Evolutionary conservation across 2,329 filamentous ascomycete genomes (phyloP).

Genomic region (Pleomassaria siparia): DNA sequence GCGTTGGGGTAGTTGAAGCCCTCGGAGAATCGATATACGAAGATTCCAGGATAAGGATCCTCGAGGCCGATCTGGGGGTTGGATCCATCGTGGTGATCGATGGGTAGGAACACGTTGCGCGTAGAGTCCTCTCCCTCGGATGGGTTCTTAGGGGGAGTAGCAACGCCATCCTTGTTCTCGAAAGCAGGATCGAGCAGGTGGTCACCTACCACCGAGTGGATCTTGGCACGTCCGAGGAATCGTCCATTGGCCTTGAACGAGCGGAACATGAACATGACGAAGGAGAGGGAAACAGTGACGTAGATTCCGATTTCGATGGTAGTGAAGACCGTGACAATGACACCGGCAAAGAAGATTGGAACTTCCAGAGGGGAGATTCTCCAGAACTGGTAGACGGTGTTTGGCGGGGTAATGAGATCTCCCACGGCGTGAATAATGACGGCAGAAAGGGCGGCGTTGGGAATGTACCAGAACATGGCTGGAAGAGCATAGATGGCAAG

Average conservation of each 20-base stretch:
- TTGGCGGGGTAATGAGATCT: slow-evolving; percentile 88
- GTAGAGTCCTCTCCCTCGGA: slow-evolving; percentile 47
- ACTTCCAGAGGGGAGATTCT: slow-evolving; percentile 87
- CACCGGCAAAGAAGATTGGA: slow-evolving; percentile 89
- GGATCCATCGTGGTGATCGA: slow-evolving; percentile 83
- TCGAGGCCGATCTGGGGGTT: slow-evolving; percentile 80
- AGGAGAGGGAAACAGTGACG: slow-evolving; percentile 75
- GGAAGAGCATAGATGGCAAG: slow-evolving; percentile 88
- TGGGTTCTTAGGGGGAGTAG: slow-evolving; percentile 18
- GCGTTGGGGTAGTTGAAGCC: slow-evolving; percentile 97
- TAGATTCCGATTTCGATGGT: slow-evolving; percentile 94
- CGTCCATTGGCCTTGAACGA: slow-evolving; percentile 79
- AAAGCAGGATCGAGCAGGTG: slow-evolving; percentile 58
- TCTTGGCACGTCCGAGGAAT: slow-evolving; percentile 81
- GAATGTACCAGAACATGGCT: slow-evolving; percentile 92
- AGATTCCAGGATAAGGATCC: slow-evolving; percentile 85
- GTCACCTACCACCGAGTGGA: slow-evolving; percentile 84
- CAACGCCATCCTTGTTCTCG: slow-evolving; percentile 21
- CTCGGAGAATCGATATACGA: slow-evolving; percentile 95
- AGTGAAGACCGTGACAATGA: slow-evolving; percentile 84
- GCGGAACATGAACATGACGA: slow-evolving; percentile 78
- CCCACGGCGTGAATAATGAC: slow-evolving; percentile 97
- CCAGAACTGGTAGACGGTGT: slow-evolving; percentile 95
- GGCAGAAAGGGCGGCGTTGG: slow-evolving; percentile 74
- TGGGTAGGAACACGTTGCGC: slow-evolving; percentile 82